Conservation (phyloP, 2,329 filamentous ascomycete genomes). For the Fusarium humuli region DNA sequence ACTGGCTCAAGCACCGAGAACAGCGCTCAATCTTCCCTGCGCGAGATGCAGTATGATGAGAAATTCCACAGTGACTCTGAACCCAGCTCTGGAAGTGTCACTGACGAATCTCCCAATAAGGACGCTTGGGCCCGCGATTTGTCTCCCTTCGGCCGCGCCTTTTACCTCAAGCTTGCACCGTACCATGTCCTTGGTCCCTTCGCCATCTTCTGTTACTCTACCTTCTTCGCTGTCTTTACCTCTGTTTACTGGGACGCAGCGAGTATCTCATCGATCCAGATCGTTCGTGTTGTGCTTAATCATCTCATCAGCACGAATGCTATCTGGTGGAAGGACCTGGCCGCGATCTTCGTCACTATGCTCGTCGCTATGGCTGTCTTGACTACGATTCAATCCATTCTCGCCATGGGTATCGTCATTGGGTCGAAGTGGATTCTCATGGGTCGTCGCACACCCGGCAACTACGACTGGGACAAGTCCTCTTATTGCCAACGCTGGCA, state of each 20-base stretch:
- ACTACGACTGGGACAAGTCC: conserved; percentile 22
- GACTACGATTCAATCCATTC: background rate
- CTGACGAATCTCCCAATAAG: background rate
- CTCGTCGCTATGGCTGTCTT: background rate
- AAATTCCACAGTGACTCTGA: background rate
- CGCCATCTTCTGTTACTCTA: conserved; percentile 2
- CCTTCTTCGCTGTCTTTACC: background rate
- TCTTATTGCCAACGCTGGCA: conserved; percentile 20
- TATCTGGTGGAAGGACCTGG: conserved; percentile 6
- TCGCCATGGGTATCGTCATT: background rate
- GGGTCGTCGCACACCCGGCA: conserved; percentile 7
- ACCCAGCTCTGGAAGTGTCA: background rate
- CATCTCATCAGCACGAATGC: background rate
- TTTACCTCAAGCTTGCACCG: conserved; percentile 7
- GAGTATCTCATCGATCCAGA: conserved; percentile 5
- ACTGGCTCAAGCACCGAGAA: background rate
- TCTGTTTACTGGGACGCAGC: conserved; percentile 8
- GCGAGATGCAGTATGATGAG: background rate
- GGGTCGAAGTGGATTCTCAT: conserved; percentile 6
- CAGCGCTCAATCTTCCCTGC: background rate
- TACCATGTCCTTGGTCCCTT: background rate
- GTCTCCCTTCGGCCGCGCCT: conserved; percentile 10
- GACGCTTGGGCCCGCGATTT: background rate
- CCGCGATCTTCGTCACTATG: conserved; percentile 9
- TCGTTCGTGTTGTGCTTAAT: conserved; percentile 1